A percentile compares a stretch with the other conserved stretches of the same genome.
These are phyloP conservation scores for Jasminum sambac DNA, from an alignment of 257 asterid genomes.

Conservation along the genomic window DNA sequence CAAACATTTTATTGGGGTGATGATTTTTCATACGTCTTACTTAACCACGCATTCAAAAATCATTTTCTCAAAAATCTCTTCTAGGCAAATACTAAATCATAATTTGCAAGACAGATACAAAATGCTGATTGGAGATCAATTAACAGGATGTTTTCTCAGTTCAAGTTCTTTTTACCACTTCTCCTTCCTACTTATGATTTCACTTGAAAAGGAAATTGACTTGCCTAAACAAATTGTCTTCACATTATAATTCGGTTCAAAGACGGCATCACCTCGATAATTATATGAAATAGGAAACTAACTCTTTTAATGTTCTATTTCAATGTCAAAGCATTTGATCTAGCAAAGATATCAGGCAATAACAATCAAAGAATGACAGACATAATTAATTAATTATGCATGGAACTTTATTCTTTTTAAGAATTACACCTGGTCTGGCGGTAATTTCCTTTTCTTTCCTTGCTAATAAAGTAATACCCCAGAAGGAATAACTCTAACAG, in stretches of 20 bases:
- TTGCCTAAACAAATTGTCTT: neutral
- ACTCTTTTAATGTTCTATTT: neutral
- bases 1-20: too few species aligned
- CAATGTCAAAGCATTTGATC: neutral
- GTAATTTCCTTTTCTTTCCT: neutral
- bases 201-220: neutral
- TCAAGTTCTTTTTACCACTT: conserved; percentile 1
- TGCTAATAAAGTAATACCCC: neutral
- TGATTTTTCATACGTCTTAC: too few species aligned
- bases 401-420: neutral
- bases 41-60: too few species aligned
- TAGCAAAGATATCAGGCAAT: neutral
- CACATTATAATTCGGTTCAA: conserved; percentile 6
- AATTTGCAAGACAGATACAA: conserved; percentile 3
- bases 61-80: too few species aligned
- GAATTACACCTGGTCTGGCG: neutral
- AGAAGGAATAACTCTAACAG: neutral
- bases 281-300: neutral
- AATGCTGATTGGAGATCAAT: neutral
- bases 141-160: neutral
- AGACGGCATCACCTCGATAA: neutral
- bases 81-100: neutral
- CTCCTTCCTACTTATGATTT: conserved; percentile 1
- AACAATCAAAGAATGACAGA: neutral
- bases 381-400: neutral